Evolutionary conservation across 2,329 filamentous ascomycete genomes (phyloP).

Genomic region (Talaromyces sp.): DNA sequence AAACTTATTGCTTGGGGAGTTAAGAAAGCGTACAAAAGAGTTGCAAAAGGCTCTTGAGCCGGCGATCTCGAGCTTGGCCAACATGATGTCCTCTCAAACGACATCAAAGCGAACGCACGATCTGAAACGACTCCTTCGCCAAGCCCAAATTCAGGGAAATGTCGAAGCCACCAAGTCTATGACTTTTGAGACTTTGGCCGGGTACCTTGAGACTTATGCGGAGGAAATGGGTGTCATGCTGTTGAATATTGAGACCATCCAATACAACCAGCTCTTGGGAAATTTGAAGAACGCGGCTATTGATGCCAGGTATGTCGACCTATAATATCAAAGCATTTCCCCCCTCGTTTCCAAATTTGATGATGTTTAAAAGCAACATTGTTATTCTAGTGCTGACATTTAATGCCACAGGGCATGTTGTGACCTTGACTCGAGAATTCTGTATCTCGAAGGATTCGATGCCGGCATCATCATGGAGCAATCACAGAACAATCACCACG

Average conservation of each 20-base stretch:
- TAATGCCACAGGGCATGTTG: not conserved
- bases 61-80: conserved; percentile 12
- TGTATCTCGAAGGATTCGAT: conserved; percentile 8
- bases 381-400: not conserved
- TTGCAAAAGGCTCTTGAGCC: conserved; percentile 2
- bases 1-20: conserved; percentile 1
- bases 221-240: conserved; percentile 8
- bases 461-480: conserved; percentile 8
- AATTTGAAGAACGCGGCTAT: conserved; percentile 6
- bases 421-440: conserved; percentile 6
- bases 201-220: conserved; percentile 9
- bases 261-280: not conserved
- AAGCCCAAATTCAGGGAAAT: conserved; percentile 19
- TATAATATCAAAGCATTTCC: not conserved
- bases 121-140: conserved; percentile 19
- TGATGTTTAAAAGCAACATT: not conserved
- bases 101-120: conserved; percentile 23
- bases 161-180: conserved; percentile 18
- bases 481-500: conserved; percentile 1
- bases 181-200: conserved; percentile 13
- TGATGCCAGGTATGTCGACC: not conserved
- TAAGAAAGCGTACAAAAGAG: conserved; percentile 6
- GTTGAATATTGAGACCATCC: conserved; percentile 5
- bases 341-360: not conserved
- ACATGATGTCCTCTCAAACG: conserved; percentile 21